Conservation (phyloP, 2,329 filamentous ascomycete species). For the Fusarium agapanthi region DNA sequence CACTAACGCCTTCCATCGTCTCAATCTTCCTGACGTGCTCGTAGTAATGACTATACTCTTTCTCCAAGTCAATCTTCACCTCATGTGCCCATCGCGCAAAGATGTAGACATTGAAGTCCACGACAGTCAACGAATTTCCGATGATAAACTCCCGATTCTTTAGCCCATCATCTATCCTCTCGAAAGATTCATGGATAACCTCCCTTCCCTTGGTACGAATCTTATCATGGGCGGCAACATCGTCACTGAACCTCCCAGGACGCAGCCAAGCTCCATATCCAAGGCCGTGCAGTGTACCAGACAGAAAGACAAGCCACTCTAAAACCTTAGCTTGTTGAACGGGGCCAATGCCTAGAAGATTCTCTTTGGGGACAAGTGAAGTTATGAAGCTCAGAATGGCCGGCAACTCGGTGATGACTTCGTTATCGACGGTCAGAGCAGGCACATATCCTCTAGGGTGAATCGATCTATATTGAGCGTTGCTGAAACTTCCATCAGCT, state of each 20-base stretch:
- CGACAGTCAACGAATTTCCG: constrained; percentile 17
- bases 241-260: constrained; percentile 42
- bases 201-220: constrained; percentile 10
- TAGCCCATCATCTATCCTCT: constrained; percentile 1
- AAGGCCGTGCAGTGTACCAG: constrained; percentile 44
- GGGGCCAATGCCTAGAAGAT: constrained; percentile 31
- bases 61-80: constrained; percentile 10
- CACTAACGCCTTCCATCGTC: not conserved
- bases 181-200: not conserved
- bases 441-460: constrained; percentile 47
- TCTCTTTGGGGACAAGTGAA: constrained; percentile 26
- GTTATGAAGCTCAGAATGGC: constrained; percentile 47
- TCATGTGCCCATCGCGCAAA: constrained; percentile 32
- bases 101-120: constrained; percentile 34
- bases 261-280: constrained; percentile 41
- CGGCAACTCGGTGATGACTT: constrained; percentile 46
- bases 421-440: constrained; percentile 40
- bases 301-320: constrained; percentile 48
- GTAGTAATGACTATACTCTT: not conserved
- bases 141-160: not conserved
- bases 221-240: not conserved
- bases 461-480: constrained; percentile 42
- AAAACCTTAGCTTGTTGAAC: constrained; percentile 39
- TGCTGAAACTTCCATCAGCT: constrained; percentile 45
- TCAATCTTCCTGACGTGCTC: not conserved